A percentile compares a stretch with the other conserved stretches of the same genome.
Evolutionary conservation across 495 filamentous ascomycete genomes (phyloP).

Genomic region (Viridothelium virens): DNA sequence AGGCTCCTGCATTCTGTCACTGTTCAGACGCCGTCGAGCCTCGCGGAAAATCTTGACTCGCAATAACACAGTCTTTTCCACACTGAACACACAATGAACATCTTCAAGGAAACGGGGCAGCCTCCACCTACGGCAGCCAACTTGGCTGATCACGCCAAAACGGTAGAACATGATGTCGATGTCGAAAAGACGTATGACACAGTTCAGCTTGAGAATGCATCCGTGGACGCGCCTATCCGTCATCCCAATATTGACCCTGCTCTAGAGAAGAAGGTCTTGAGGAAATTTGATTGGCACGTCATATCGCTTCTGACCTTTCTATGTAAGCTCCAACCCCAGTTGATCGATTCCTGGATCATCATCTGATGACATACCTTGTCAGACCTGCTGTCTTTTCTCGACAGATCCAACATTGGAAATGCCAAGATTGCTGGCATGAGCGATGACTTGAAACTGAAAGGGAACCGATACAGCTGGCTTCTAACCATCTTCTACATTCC

Average conservation of each 20-base stretch:
- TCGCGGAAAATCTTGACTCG: no score
- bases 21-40: no score
- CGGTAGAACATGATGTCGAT: not conserved
- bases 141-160: not conserved
- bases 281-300: not conserved
- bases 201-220: not conserved
- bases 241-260: not conserved
- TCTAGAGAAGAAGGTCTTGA: not conserved
- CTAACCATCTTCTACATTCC: slow-evolving; percentile 22
- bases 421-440: slow-evolving; percentile 41
- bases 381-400: slow-evolving; percentile 34
- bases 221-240: not conserved
- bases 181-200: not conserved
- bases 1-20: no score
- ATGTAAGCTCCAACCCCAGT: not conserved
- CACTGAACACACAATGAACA: not conserved
- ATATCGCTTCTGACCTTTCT: not conserved
- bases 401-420: slow-evolving; percentile 44
- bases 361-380: not conserved
- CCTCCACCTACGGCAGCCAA: not conserved
- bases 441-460: slow-evolving; percentile 36
- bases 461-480: slow-evolving; percentile 28
- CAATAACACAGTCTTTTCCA: no score
- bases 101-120: not conserved
- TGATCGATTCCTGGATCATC: not conserved